phyloP scores from a whole-genome alignment of 1,284 basidiomycete genomes.

The Cutaneotrichosporon cavernicola region DNA sequence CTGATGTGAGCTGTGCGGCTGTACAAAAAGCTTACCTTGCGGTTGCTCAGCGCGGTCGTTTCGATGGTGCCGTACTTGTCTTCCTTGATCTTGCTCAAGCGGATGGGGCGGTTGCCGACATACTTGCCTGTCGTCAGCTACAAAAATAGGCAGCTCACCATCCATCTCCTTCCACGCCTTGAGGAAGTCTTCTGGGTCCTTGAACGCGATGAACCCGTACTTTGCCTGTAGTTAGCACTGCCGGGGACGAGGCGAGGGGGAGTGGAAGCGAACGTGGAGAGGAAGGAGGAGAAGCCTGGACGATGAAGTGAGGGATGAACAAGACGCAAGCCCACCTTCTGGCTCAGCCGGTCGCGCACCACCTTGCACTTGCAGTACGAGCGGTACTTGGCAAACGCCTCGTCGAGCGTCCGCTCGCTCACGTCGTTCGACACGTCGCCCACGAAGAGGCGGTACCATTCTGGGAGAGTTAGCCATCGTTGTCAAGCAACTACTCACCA shows the following conservation, averaged over 20 bases:
- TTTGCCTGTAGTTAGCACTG: slow-evolving; percentile 65
- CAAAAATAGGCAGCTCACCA: slow-evolving; percentile 59
- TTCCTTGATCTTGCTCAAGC: slow-evolving; percentile 77
- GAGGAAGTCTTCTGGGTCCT: slow-evolving; percentile 96
- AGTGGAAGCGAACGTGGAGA: too few species aligned
- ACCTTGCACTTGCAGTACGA: slow-evolving; percentile 94
- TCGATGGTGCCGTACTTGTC: slow-evolving; percentile 84
- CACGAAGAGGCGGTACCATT: slow-evolving; percentile 97
- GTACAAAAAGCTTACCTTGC: slow-evolving; percentile 44
- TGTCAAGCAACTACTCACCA: slow-evolving; percentile 59
- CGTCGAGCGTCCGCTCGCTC: slow-evolving; percentile 85
- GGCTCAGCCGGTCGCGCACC: slow-evolving; percentile 83
- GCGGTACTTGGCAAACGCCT: slow-evolving; percentile 87
- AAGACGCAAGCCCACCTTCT: slow-evolving; percentile 62
- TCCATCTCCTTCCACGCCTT: slow-evolving; percentile 99
- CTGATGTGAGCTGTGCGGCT: slow-evolving; percentile 21
- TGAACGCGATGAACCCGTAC: slow-evolving; percentile 96
- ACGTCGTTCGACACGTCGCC: slow-evolving; percentile 98
- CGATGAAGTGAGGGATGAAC: too few species aligned
- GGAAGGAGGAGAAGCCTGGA: too few species aligned
- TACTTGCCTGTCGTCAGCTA: slow-evolving; percentile 73
- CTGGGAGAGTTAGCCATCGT: slow-evolving; percentile 53
- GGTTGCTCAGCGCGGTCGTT: slow-evolving; percentile 66
- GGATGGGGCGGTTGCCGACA: slow-evolving; percentile 90
- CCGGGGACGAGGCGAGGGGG: too few species aligned